Evolutionary conservation across 352 stramenopile genomes (phyloP).

Genomic region (Phytophthora pistaciae): DNA sequence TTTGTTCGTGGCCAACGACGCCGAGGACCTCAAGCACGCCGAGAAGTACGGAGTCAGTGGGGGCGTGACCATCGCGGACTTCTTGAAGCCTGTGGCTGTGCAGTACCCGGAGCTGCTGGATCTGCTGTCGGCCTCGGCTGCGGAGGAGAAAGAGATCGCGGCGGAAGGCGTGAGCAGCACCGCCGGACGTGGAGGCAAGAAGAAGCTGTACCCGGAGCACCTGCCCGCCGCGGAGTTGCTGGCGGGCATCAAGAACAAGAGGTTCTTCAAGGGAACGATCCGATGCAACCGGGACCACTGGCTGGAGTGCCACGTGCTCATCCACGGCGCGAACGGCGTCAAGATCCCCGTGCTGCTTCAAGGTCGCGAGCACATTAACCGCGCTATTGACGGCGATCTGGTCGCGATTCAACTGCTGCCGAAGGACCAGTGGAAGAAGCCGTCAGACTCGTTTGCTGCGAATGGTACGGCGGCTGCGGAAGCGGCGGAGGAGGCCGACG

Average conservation of each 20-base stretch:
- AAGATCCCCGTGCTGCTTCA: conserved; percentile 80
- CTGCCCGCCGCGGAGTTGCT: conserved; percentile 81
- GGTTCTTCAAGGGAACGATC: conserved; percentile 91
- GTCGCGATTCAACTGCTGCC: conserved; percentile 96
- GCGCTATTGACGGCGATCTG: conserved; percentile 98
- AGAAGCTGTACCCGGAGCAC: conserved; percentile 83
- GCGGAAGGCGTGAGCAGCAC: conserved; percentile 54
- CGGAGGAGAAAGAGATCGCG: conserved; percentile 33
- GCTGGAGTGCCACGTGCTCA: conserved; percentile 84
- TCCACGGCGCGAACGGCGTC: conserved; percentile 68
- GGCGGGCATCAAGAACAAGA: conserved; percentile 87
- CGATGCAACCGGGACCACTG: conserved; percentile 90
- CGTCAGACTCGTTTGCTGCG: conserved; percentile 72
- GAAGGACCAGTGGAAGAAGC: conserved; percentile 83
- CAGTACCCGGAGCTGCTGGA: conserved; percentile 67
- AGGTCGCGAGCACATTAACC: conserved; percentile 94
- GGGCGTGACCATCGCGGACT: conserved; percentile 66
- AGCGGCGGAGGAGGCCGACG: conserved; percentile 52
- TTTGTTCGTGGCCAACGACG: conserved; percentile 75
- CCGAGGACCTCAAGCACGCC: conserved; percentile 58
- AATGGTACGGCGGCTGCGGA: conserved; percentile 53
- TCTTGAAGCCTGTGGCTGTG: conserved; percentile 60
- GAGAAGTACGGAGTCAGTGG: conserved; percentile 55
- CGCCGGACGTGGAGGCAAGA: conserved; percentile 41
- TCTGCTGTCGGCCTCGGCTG: conserved; percentile 52